Conservation (phyloP, 495 filamentous ascomycete genomes). For the Podospora appendiculata region DNA sequence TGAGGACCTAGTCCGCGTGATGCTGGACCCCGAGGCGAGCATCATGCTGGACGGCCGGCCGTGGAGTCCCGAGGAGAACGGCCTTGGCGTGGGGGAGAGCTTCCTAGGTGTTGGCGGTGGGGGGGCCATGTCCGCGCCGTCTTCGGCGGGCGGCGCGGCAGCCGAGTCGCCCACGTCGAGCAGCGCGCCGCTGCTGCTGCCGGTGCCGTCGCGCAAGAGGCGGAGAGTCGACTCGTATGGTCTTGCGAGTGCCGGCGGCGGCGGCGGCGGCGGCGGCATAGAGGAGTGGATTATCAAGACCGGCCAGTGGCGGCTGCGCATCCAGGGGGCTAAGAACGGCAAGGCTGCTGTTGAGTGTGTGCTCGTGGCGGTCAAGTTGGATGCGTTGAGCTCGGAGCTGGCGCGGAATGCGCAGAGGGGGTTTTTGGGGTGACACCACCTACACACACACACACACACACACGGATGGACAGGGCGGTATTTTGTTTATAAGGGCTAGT, state of each 20-base stretch:
- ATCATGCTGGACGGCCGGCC: conserved; percentile 62
- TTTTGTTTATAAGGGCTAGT: too few species aligned
- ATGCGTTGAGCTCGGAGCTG: conserved; percentile 61
- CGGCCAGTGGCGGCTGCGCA: conserved; percentile 74
- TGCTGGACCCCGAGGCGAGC: conserved; percentile 58
- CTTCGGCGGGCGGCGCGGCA: conserved; percentile 23
- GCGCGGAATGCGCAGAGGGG: conserved; percentile 58
- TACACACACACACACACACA: too few species aligned
- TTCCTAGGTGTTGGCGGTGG: conserved; percentile 8
- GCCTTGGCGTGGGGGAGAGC: conserved; percentile 3
- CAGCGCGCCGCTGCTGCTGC: conserved; percentile 1
- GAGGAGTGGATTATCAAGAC: conserved; percentile 64
- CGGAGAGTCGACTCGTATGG: conserved; percentile 32
- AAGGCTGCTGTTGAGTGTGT: conserved; percentile 56
- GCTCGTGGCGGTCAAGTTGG: conserved; percentile 72
- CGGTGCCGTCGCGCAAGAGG: conserved; percentile 38
- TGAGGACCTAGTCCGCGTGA: conserved; percentile 62
- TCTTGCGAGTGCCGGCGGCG: conserved; percentile 17
- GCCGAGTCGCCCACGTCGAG: conserved; percentile 30
- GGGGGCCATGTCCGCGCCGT: conserved; percentile 20
- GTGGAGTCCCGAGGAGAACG: conserved; percentile 23
- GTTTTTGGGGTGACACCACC: conserved; percentile 45
- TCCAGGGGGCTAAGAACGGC: conserved; percentile 46
- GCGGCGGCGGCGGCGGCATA: neutral
- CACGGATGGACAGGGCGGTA: too few species aligned